Percentiles rank a stretch among this genome's conserved stretches.
These are phyloP conservation scores for Tuber calosporum DNA, from an alignment of 495 filamentous ascomycete species.

Conservation along the genomic window DNA sequence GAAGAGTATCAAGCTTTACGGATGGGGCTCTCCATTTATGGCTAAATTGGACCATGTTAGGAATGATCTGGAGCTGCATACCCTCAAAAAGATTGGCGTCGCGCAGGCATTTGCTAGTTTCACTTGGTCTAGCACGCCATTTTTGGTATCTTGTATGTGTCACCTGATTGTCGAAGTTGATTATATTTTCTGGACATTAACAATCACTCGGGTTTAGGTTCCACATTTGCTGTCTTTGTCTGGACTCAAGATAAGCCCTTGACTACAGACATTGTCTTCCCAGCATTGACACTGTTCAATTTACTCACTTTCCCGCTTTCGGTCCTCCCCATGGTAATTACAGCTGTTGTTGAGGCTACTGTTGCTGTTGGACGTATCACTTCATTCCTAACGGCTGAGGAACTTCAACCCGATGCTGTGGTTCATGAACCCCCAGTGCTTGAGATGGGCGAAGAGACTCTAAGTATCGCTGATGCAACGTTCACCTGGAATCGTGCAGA, in stretches of 20 bases:
- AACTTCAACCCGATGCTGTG: slow-evolving; percentile 82
- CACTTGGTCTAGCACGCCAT: slow-evolving; percentile 98
- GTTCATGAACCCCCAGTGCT: slow-evolving; percentile 57
- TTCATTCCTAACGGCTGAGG: slow-evolving; percentile 76
- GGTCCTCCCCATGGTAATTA: slow-evolving; percentile 95
- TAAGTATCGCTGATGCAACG: slow-evolving; percentile 71
- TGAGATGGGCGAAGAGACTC: slow-evolving; percentile 72
- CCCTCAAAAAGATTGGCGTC: slow-evolving; percentile 90
- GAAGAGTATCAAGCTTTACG: slow-evolving; percentile 98
- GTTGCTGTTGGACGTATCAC: slow-evolving; percentile 86
- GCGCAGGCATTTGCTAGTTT: slow-evolving; percentile 92
- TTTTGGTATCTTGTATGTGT: slow-evolving; percentile 76
- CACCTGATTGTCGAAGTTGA: background rate
- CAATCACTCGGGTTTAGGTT: slow-evolving; percentile 42
- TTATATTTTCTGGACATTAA: background rate
- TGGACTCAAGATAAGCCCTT: slow-evolving; percentile 69
- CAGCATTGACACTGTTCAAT: slow-evolving; percentile 57
- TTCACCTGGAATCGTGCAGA: slow-evolving; percentile 80
- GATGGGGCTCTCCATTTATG: slow-evolving; percentile 95
- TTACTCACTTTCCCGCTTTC: slow-evolving; percentile 85
- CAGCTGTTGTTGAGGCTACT: slow-evolving; percentile 87
- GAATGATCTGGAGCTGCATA: slow-evolving; percentile 91
- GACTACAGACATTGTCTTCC: slow-evolving; percentile 93
- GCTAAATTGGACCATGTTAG: slow-evolving; percentile 90
- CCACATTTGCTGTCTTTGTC: slow-evolving; percentile 92